Conservation (phyloP, 2,329 filamentous ascomycete genomes). For the Apiospora marii region DNA sequence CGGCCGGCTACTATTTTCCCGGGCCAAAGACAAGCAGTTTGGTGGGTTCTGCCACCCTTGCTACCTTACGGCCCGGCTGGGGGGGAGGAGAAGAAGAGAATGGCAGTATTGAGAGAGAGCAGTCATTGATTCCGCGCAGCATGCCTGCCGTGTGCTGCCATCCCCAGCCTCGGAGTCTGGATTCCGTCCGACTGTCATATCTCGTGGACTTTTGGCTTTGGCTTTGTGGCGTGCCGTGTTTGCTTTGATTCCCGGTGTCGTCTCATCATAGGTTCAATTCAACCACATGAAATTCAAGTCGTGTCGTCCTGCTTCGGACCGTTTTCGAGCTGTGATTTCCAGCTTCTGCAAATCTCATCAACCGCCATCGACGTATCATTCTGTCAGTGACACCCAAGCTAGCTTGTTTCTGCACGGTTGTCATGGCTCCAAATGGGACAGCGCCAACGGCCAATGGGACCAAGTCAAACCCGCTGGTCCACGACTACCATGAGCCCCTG, state of each 20-base stretch:
- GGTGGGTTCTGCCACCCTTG: background rate
- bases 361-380: background rate
- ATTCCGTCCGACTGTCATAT: background rate
- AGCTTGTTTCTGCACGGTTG: background rate
- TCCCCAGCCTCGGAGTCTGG: conserved; percentile 5
- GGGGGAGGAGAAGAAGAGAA: background rate
- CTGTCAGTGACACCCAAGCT: background rate
- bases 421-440: conserved; percentile 25
- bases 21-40: background rate
- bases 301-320: background rate
- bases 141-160: background rate
- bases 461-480: conserved; percentile 29
- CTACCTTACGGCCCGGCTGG: background rate
- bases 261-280: background rate
- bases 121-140: background rate
- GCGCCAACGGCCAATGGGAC: conserved; percentile 24
- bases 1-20: background rate
- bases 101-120: background rate
- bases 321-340: background rate
- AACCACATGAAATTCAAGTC: background rate
- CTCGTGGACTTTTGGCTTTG: background rate
- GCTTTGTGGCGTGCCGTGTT: background rate
- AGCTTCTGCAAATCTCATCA: too few species aligned
- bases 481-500: conserved; percentile 30
- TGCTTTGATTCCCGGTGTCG: background rate